phyloP scores from a whole-genome alignment of 2,329 filamentous ascomycete genomes.

The Colletotrichum navitas region DNA sequence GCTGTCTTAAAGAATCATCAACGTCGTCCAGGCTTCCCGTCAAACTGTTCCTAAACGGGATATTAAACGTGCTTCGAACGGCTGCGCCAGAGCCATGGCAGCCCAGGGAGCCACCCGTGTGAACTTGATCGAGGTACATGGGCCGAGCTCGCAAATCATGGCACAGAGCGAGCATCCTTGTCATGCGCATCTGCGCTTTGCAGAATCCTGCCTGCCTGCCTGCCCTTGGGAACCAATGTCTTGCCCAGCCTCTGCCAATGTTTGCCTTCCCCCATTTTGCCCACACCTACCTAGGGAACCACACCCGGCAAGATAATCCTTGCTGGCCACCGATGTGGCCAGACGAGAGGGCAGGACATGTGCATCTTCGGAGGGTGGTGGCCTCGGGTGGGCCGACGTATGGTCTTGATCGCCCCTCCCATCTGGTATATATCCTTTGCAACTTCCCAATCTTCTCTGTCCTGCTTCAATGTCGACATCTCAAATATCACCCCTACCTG shows the following conservation, averaged over 20 bases:
- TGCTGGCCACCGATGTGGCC: constrained; percentile 2
- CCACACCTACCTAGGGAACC: constrained; percentile 10
- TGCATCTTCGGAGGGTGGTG: background rate
- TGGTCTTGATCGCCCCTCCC: constrained; percentile 6
- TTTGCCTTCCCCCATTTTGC: constrained; percentile 14
- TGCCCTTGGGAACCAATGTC: constrained; percentile 15
- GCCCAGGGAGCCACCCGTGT: background rate
- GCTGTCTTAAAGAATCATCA: background rate
- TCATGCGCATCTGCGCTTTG: constrained; percentile 23
- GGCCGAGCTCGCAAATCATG: constrained; percentile 20
- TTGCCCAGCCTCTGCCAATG: constrained; percentile 6
- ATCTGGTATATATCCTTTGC: constrained; percentile 36
- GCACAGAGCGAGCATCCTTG: constrained; percentile 28
- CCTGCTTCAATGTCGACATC: constrained; percentile 30
- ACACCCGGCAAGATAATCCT: background rate
- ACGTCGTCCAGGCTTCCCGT: background rate
- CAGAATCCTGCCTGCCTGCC: constrained; percentile 19
- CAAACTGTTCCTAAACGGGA: background rate
- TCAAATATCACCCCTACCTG: constrained; percentile 33
- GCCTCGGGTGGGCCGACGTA: background rate
- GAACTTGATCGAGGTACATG: constrained; percentile 16
- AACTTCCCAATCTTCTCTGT: background rate
- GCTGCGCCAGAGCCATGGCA: background rate
- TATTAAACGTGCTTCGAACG: background rate
- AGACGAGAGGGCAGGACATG: background rate